Conservation (phyloP, 306 rosid genomes). For the Castanospermum australe region DNA sequence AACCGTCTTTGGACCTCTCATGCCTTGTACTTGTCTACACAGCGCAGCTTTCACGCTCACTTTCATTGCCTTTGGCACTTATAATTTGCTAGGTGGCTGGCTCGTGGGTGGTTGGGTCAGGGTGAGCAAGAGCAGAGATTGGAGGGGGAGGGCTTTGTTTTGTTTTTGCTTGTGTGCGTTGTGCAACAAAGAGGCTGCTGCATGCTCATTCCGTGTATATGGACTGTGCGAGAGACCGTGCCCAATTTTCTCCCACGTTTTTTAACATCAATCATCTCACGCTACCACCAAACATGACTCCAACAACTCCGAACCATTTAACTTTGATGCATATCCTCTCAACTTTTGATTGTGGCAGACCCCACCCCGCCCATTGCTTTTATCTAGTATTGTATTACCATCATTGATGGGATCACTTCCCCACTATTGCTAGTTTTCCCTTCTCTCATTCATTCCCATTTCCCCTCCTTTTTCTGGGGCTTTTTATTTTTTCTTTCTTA, state of each 20-base stretch:
- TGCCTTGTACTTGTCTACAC: slow-evolving; percentile 29
- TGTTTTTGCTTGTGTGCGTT: slow-evolving; percentile 21
- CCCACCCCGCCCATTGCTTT: slow-evolving; percentile 16
- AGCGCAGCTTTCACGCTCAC: neutral
- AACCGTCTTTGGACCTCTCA: slow-evolving; percentile 3
- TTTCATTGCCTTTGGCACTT: slow-evolving; percentile 25
- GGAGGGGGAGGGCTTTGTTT: no score
- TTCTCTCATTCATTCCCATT: slow-evolving; percentile 18
- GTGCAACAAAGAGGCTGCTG: slow-evolving; percentile 15
- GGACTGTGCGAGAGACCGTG: slow-evolving; percentile 33
- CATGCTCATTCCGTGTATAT: slow-evolving; percentile 26
- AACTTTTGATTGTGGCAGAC: slow-evolving; percentile 24
- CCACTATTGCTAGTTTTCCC: slow-evolving; percentile 10
- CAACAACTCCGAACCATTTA: slow-evolving; percentile 26
- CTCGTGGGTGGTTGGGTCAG: slow-evolving; percentile 4
- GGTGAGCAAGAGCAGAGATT: neutral
- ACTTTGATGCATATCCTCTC: slow-evolving; percentile 39
- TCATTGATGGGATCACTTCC: slow-evolving; percentile 33
- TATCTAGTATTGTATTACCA: slow-evolving; percentile 25
- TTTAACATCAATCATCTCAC: neutral
- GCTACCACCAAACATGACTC: slow-evolving; percentile 22
- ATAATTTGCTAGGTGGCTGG: neutral
- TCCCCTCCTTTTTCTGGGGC: slow-evolving; percentile 11
- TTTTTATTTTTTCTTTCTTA: neutral
- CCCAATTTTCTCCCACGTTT: slow-evolving; percentile 32